A percentile compares a stretch with the other conserved stretches of the same genome.
Conservation (phyloP, 176 grass and related monocot genomes). For the Saccharum officinarum region DNA sequence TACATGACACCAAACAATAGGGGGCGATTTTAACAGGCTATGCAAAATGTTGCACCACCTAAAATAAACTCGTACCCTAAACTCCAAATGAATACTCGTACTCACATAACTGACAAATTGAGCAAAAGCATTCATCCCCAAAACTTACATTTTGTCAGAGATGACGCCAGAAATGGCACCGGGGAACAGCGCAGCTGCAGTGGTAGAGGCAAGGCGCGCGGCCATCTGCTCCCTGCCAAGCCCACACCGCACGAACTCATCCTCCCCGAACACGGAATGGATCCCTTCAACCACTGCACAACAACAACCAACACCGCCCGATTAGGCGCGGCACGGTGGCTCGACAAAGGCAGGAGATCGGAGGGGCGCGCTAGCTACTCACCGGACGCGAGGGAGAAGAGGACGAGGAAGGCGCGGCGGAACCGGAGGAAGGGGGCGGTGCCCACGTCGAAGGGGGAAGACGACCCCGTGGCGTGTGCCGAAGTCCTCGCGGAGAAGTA, state of each 20-base stretch:
- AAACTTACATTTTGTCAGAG: slow-evolving; percentile 76
- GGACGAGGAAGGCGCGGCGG: slow-evolving; percentile 67
- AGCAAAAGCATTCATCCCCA: not conserved
- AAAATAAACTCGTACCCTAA: not conserved
- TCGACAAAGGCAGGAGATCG: not conserved
- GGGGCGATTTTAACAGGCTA: not conserved
- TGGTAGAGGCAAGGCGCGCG: slow-evolving; percentile 40
- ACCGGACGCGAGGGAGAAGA: slow-evolving; percentile 89
- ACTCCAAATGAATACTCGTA: too few relatives aligned
- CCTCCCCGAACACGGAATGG: slow-evolving; percentile 75
- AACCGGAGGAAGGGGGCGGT: slow-evolving; percentile 57
- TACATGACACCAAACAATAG: not conserved
- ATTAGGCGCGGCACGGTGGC: not conserved
- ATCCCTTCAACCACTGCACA: slow-evolving; percentile 70
- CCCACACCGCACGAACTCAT: slow-evolving; percentile 62
- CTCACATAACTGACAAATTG: not conserved
- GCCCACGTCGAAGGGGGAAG: slow-evolving; percentile 58
- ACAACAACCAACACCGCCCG: slow-evolving; percentile 2
- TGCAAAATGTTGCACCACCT: not conserved
- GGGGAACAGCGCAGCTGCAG: slow-evolving; percentile 46
- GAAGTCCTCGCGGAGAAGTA: slow-evolving; percentile 45
- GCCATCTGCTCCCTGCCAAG: slow-evolving; percentile 69
- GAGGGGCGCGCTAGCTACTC: not conserved
- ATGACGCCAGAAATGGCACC: slow-evolving; percentile 68
- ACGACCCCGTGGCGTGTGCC: slow-evolving; percentile 1